Percentiles rank a stretch among this genome's conserved stretches.
phyloP scores from a whole-genome alignment of 192 early-diverging fungal species.

The Coemansia sp. region DNA sequence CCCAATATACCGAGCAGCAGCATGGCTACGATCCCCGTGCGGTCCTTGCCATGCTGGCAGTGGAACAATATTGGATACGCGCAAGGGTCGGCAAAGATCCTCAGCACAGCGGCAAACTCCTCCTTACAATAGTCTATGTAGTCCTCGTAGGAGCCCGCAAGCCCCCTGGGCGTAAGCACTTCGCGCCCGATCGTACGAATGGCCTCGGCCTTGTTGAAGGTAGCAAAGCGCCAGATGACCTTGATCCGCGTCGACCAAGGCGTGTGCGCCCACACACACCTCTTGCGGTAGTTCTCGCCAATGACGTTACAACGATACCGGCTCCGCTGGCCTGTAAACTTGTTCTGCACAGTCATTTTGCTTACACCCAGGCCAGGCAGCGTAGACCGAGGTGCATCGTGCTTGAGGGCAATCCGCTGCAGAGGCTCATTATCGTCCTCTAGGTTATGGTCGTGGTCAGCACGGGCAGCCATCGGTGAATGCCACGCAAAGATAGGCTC shows the following conservation, averaged over 20 bases:
- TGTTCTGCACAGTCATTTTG: slow-evolving; percentile 19
- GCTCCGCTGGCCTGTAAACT: slow-evolving; percentile 36
- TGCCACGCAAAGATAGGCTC: slow-evolving; percentile 6
- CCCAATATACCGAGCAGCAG: slow-evolving; percentile 54
- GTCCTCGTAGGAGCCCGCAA: slow-evolving; percentile 54
- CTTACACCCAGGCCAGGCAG: neutral
- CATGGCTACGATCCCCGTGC: slow-evolving; percentile 61
- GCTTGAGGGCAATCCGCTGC: neutral
- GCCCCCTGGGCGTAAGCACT: slow-evolving; percentile 46
- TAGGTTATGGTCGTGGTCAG: neutral
- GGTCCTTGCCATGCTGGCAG: slow-evolving; percentile 67
- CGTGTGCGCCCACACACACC: slow-evolving; percentile 48
- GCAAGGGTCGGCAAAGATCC: slow-evolving; percentile 52
- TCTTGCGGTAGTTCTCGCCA: slow-evolving; percentile 51
- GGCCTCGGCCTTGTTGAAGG: slow-evolving; percentile 49
- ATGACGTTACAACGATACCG: slow-evolving; percentile 52
- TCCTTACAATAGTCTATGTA: slow-evolving; percentile 52
- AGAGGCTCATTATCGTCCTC: neutral
- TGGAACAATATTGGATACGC: slow-evolving; percentile 64
- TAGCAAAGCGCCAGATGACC: slow-evolving; percentile 50
- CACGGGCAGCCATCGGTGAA: neutral
- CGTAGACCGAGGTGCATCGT: neutral
- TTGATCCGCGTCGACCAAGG: slow-evolving; percentile 49
- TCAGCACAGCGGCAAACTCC: slow-evolving; percentile 53
- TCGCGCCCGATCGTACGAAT: slow-evolving; percentile 51